Evolutionary conservation across 1,139 yeast species (phyloP).

Genomic region (Blastobotrys illinoisensis): DNA sequence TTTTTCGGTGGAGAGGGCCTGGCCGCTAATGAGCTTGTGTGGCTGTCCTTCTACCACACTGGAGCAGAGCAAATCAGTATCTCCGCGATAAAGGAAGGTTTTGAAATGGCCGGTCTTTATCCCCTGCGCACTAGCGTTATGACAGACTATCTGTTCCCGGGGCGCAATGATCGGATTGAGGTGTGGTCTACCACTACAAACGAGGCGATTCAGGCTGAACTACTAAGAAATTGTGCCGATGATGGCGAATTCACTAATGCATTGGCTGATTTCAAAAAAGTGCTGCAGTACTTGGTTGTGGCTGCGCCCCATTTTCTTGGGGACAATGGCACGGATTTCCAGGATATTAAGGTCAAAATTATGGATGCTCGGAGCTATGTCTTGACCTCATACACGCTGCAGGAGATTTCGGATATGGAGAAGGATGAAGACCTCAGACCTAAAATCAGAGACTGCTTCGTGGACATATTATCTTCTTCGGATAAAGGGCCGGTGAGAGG

Average conservation of each 20-base stretch:
- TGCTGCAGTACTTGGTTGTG: background rate
- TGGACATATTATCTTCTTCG: background rate
- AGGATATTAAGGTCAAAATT: background rate
- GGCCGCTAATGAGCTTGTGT: background rate
- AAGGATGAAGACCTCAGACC: background rate
- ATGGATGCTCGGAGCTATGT: background rate
- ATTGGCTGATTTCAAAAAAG: background rate
- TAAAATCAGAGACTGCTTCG: background rate
- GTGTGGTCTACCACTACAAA: background rate
- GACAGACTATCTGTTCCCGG: background rate
- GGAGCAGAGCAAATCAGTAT: background rate
- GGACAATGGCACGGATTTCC: background rate
- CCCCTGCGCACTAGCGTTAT: background rate
- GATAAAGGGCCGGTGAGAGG: background rate
- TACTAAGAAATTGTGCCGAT: background rate
- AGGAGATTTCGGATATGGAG: background rate
- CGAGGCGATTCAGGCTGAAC: background rate
- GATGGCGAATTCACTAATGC: background rate
- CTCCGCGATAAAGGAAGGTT: background rate
- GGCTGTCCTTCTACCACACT: background rate
- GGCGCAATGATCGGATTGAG: background rate
- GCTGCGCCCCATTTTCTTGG: background rate
- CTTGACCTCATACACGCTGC: background rate
- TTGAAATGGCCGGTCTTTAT: background rate
- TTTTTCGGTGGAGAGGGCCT: background rate